Evolutionary conservation across 352 stramenopile genomes (phyloP), one percentile per base, ranked within the genome.

Genomic region (Globisporangium viniferum): DNA sequence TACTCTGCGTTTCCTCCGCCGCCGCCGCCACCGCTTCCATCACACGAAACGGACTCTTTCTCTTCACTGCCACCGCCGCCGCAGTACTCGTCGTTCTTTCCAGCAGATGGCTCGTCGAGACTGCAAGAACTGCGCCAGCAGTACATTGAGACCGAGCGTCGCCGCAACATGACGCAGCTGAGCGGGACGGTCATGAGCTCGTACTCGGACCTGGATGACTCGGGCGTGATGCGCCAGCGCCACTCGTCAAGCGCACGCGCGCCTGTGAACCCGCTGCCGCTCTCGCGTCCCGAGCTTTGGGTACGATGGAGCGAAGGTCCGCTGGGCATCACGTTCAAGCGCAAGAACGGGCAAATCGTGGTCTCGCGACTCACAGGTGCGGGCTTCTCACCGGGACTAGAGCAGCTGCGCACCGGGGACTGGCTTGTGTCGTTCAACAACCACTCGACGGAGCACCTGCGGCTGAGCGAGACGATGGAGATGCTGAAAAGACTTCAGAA

Each of bases 371-470:
- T 94, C 57, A 94, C 84, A 0, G 86, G 85, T 1, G 84, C 83
- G 2, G 86, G 84, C 2, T 89, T 84, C 59, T 92, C 84, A 8
- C 73, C 72, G 5, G 86, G 86, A 0, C 62, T 93, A 7, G 83
- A 87, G 20, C 86, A 92, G 67, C 73, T 94, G 35, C 80, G 78
- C 12, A 66, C 83, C 0, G 86, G 86, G 0, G 86, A 94, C 68
- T 92, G 81, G 84, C 76, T 94, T 24, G 76, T 94, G 59, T 90
- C 83, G 33, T 90, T 94, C 69, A 90, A 89, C 63, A 80, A 81
- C 64, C 76, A 84, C 56, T 74, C 80, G 56, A 94, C 86, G 14
- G 66, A 77, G 31, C 78, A 80, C 39, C 66, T 94, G 31, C 74
- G 81, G 14, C 73, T 93, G 29, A 82, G 80, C 18, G 80, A 94